Evolutionary conservation across 371 early-diverging fungal genomes (phyloP), one percentile per base, ranked within the genome.

Genomic region (Fennellomyces sp.): DNA sequence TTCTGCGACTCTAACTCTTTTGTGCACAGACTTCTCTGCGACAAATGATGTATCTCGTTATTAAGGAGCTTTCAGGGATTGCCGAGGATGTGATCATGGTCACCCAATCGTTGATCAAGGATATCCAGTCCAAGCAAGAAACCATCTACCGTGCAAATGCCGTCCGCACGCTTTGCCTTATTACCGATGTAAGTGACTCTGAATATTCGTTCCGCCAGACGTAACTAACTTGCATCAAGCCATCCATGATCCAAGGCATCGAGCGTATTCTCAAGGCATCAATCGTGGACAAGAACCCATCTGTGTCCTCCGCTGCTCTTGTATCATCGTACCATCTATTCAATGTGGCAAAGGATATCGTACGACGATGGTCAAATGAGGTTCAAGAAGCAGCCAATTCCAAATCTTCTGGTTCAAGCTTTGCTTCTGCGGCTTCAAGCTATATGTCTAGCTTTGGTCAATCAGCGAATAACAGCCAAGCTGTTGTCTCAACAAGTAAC

Each of bases 11-110:
- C n/a, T n/a, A n/a, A n/a, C n/a, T n/a, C n/a, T n/a, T n/a, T n/a
- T n/a, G n/a, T n/a, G n/a, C 73, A 39, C 81, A 97, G 92, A 86
- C 88, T 35, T 81, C 91, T 7, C 71, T 99, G 63, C 91, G 99
- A 56, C 97, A 97, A 82, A 92, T 96, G 88, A 92, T 97, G 63
- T 97, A 98, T 69, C 81, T 98, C 50, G 91, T 93, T 48, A 98
- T 99, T 78, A 97, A 97, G 75, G 97, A 97, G 74, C 85, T 99
- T 15, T 88, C 96, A 38, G 86, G 83, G 19, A 86, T 91, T 56
- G 95, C 97, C 52, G 94, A 97, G 71, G 94, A 97, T 83, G 96
- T 97, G 29, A 94, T 98, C 67, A 96, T 98, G 94, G 95, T 95
- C 53, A 99, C 97, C 13, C 91, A 93, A 65, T 92, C 92, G 58